phyloP scores from a whole-genome alignment of 164 flowering plant genomes.

The Echeveria elegans region DNA sequence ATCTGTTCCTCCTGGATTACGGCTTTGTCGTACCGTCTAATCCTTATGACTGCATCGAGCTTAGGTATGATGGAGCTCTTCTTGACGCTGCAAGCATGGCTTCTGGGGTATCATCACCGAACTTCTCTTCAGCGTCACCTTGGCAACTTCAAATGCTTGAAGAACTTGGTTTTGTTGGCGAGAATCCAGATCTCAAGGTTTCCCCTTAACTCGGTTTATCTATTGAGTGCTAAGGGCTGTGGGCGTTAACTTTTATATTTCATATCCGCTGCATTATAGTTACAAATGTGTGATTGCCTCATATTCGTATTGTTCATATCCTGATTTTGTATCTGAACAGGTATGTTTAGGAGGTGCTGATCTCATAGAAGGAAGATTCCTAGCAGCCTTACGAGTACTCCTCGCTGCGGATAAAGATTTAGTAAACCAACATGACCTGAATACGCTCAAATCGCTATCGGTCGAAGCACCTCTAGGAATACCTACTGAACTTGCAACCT shows the following conservation, averaged over 20 bases:
- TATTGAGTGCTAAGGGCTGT: too few species aligned
- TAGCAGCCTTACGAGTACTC: constrained; percentile 80
- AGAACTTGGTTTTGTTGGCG: constrained; percentile 56
- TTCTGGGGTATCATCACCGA: constrained; percentile 64
- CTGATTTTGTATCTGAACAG: constrained; percentile 24
- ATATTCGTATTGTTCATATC: background rate
- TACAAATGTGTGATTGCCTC: background rate
- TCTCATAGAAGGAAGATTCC: constrained; percentile 68
- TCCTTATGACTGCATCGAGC: constrained; percentile 78
- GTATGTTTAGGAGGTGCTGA: constrained; percentile 75
- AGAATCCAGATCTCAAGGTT: constrained; percentile 68
- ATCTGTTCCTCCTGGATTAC: constrained; percentile 80
- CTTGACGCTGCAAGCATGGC: constrained; percentile 91
- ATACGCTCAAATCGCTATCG: constrained; percentile 50
- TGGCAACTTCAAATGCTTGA: constrained; percentile 71
- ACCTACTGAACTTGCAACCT: constrained; percentile 48
- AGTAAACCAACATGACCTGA: constrained; percentile 44
- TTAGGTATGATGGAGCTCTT: constrained; percentile 74
- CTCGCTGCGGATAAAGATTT: constrained; percentile 39
- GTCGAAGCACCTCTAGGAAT: constrained; percentile 74
- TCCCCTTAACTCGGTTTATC: background rate
- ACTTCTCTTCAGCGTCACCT: constrained; percentile 65
- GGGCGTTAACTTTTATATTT: background rate
- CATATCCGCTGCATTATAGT: background rate
- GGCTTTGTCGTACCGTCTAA: constrained; percentile 80